Percentiles rank a stretch among this genome's conserved stretches.
These are phyloP conservation scores for Sporopachydermia lactativora DNA, from an alignment of 805 yeast genomes.

Conservation along the genomic window DNA sequence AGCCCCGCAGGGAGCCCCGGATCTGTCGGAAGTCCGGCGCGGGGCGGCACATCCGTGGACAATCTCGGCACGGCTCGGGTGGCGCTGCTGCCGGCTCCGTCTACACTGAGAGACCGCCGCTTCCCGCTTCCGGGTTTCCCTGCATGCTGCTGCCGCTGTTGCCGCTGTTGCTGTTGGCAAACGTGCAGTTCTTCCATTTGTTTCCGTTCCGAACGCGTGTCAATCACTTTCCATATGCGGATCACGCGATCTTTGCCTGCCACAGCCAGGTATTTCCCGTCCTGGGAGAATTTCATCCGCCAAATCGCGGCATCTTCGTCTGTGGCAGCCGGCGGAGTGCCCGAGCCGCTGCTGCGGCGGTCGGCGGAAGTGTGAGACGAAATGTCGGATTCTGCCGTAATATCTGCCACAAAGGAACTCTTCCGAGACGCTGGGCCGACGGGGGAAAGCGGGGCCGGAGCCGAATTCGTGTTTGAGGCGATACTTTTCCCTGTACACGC, in stretches of 20 bases:
- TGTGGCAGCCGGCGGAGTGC: no score
- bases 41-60: no score
- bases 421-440: not conserved
- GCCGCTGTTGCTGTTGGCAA: conserved; percentile 1
- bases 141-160: not conserved
- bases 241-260: conserved; percentile 68
- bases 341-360: not conserved
- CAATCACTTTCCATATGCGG: conserved; percentile 66
- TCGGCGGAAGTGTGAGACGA: not conserved
- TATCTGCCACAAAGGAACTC: not conserved
- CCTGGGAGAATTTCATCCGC: conserved; percentile 56
- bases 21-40: not conserved
- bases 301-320: conserved; percentile 41
- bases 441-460: conserved; percentile 1
- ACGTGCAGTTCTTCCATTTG: conserved; percentile 1
- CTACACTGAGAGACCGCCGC: not conserved
- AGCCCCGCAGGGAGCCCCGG: not conserved
- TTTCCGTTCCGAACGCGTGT: conserved; percentile 53
- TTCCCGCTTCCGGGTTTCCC: not conserved
- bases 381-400: not conserved
- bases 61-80: no score
- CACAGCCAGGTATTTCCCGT: conserved; percentile 73
- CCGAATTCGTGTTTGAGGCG: not conserved
- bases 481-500: not conserved
- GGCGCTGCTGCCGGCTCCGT: not conserved